Evolutionary conservation across 1,284 basidiomycete genomes (phyloP), one percentile per base, ranked within the genome.

Genomic region (Heliocybe sulcata): DNA sequence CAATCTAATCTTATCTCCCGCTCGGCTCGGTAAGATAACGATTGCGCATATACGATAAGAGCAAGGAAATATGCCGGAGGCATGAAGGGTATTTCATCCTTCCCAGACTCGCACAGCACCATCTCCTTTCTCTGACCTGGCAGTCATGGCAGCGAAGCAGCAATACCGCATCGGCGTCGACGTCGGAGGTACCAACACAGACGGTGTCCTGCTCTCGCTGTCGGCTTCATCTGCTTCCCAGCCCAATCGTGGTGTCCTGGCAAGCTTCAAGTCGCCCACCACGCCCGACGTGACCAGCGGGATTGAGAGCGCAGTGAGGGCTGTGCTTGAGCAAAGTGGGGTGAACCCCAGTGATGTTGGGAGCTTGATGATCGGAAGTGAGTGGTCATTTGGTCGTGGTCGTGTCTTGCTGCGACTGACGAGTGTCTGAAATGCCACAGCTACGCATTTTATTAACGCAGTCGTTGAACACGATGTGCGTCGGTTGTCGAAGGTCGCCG

Each of bases 261-360:
- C 80, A 0, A 73, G 71, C 31, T 71, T 68, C 67, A 83, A 83
- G 63, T 67, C 76, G 2, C 71, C 73, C 4, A 83, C 81, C 0
- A 81, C 81, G 1, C 61, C 69, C 2, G 72, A 81, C 60, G 74
- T 82, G 38, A 80, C 79, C 0, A 66, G 67, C 22, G 80, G 81
- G 10, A 82, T 83, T 47, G 72, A 75, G 58, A 57, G 60, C 19
- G 77, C 75, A 0, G 70, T 79, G 19, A 65, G 68, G 29, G 64
- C 66, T 35, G 70, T 79, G 0, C 61, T 79, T 11, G 58, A 65
- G 19, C 54, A 70, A 29, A 71, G 69, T 14, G 60, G 62, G 1
- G 60, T 74, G 49, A 63, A 65, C 42, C 66, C 71, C 12, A 63
- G 65, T 9, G 56, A 67, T 1, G 68, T 80, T 25, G 60, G 72